These are phyloP conservation scores for Leccinum pseudoinsigne DNA, from an alignment of 1,284 basidiomycete genomes.

Conservation along the genomic window DNA sequence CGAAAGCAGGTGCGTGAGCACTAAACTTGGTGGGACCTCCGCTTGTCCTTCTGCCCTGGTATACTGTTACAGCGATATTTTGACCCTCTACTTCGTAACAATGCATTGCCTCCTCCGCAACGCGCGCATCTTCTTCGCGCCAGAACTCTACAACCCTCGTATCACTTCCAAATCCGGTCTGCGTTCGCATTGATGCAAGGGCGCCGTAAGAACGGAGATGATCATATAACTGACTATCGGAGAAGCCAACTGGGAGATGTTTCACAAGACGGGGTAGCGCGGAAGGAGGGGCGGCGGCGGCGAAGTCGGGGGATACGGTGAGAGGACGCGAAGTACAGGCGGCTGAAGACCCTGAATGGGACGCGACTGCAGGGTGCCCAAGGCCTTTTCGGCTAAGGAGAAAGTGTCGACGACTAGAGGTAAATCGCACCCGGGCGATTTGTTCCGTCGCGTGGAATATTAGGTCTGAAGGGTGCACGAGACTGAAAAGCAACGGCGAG, in stretches of 20 bases:
- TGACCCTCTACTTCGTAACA: conserved; percentile 77
- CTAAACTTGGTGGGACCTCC: conserved; percentile 65
- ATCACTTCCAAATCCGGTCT: conserved; percentile 69
- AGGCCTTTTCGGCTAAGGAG: conserved; percentile 78
- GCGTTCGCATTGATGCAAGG: conserved; percentile 60
- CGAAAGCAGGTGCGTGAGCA: conserved; percentile 69
- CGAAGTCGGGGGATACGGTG: conserved; percentile 70
- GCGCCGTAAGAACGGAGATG: conserved; percentile 73
- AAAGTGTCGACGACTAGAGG: conserved; percentile 9
- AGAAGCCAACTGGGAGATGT: conserved; percentile 65
- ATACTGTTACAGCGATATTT: conserved; percentile 78
- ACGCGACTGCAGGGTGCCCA: conserved; percentile 78
- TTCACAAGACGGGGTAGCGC: conserved; percentile 77
- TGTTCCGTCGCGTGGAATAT: conserved; percentile 60
- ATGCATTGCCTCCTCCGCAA: conserved; percentile 78
- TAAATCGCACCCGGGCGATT: conserved; percentile 35
- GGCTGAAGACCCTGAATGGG: conserved; percentile 60
- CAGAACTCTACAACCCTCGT: conserved; percentile 84
- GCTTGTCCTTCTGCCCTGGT: conserved; percentile 60
- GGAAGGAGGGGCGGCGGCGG: conserved; percentile 65
- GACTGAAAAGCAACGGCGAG: conserved; percentile 67
- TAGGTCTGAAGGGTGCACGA: conserved; percentile 78
- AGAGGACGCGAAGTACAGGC: conserved; percentile 59
- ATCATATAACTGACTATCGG: conserved; percentile 78
- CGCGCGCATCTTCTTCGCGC: conserved; percentile 82